Percentiles rank a stretch among this genome's conserved stretches.
Conservation (phyloP, 2,329 filamentous ascomycete species). For the Dissoconium aciculare region DNA sequence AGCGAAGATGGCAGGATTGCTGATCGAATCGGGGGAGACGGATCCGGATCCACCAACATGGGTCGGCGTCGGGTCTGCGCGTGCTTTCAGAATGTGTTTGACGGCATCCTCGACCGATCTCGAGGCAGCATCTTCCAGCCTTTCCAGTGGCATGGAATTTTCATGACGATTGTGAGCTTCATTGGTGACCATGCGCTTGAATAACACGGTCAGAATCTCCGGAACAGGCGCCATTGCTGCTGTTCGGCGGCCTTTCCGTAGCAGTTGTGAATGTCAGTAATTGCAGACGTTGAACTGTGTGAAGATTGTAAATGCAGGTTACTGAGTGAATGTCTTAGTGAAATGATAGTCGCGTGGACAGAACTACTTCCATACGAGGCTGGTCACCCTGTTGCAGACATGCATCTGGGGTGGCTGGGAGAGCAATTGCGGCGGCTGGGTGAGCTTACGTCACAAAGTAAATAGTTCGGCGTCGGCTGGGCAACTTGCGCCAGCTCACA, state of each 20-base stretch:
- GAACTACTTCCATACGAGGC: neutral
- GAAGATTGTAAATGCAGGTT: neutral
- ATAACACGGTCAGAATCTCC: neutral
- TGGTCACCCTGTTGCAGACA: neutral
- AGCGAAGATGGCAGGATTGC: conserved; percentile 54
- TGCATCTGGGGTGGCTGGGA: neutral
- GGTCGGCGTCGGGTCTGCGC: neutral
- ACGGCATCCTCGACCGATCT: neutral
- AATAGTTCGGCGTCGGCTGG: neutral
- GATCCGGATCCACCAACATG: conserved; percentile 20
- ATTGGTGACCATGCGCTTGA: neutral
- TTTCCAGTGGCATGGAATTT: neutral
- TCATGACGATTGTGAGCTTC: neutral
- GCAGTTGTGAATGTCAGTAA: neutral
- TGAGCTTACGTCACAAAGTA: neutral
- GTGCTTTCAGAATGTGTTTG: neutral
- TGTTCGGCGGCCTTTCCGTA: neutral
- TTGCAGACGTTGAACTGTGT: neutral
- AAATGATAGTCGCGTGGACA: neutral
- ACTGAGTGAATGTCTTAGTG: neutral
- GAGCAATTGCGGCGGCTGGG: neutral
- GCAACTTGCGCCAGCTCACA: too few species aligned
- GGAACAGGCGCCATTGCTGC: neutral
- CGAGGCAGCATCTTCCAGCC: neutral
- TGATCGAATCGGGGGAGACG: conserved; percentile 25